These are phyloP conservation scores for Balamuthia mandrillaris DNA, from an alignment of 208 protist genomes.

Conservation along the genomic window DNA sequence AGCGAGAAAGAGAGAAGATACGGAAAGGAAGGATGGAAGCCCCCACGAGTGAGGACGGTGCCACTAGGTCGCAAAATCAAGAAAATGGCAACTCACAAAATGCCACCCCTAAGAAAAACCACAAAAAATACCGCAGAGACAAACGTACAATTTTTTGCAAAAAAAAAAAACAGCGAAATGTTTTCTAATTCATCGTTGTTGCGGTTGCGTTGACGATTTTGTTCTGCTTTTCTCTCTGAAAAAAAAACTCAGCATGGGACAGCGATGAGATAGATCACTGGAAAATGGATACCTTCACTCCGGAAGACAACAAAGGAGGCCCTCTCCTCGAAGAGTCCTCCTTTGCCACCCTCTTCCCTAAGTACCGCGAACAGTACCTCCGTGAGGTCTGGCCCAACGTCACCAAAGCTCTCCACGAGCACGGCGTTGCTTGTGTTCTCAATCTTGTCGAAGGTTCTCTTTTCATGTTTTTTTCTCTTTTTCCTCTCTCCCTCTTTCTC, in stretches of 20 bases:
- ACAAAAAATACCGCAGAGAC: conserved; percentile 61
- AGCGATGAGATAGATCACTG: conserved; percentile 75
- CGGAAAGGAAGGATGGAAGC: background rate
- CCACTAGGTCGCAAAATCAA: background rate
- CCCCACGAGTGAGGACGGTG: background rate
- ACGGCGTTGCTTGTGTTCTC: conserved; percentile 89
- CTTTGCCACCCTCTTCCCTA: conserved; percentile 96
- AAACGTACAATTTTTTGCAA: conserved; percentile 40
- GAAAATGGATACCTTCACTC: conserved; percentile 65
- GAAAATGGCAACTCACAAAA: background rate
- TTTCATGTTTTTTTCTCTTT: background rate
- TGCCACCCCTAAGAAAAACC: conserved; percentile 40
- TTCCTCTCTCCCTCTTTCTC: background rate
- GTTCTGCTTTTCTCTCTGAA: background rate
- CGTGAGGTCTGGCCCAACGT: conserved; percentile 82
- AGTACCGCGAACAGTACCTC: conserved; percentile 96
- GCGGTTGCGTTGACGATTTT: background rate
- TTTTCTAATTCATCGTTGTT: background rate
- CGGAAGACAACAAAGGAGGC: conserved; percentile 52
- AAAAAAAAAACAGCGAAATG: background rate
- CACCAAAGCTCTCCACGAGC: conserved; percentile 83
- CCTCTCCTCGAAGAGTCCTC: conserved; percentile 59
- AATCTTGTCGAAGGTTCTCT: conserved; percentile 81
- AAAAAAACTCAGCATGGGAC: conserved; percentile 64
- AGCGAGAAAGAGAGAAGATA: background rate